Evolutionary conservation across 108 stramenopile genomes (phyloP).

Genomic region (Conticribra weissflogii): DNA sequence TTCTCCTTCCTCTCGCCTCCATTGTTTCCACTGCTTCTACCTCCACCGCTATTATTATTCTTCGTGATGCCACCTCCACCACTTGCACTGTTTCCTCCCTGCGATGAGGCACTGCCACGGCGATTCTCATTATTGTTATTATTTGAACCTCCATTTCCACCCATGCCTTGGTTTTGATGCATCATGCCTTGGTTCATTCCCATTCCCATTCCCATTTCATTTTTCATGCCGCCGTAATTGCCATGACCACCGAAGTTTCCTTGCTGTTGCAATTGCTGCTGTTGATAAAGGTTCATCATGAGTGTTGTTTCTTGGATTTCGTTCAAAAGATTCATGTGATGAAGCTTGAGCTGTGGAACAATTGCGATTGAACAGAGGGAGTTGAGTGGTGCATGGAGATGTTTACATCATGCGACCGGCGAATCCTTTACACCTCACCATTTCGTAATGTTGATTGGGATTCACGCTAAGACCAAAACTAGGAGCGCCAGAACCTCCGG

Average conservation of each 20-base stretch:
- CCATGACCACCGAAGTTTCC: slow-evolving; percentile 8
- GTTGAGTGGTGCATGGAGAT: not conserved
- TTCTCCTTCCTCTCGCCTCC: slow-evolving; percentile 8
- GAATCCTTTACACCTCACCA: slow-evolving; percentile 19
- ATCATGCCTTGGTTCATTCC: slow-evolving; percentile 16
- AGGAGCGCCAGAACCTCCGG: slow-evolving; percentile 10
- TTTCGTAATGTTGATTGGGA: slow-evolving; percentile 73
- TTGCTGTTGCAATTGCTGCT: slow-evolving; percentile 9
- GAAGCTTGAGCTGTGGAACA: slow-evolving; percentile 65
- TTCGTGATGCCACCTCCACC: not conserved
- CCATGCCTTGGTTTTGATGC: slow-evolving; percentile 19
- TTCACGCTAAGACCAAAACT: slow-evolving; percentile 49
- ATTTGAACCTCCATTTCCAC: slow-evolving; percentile 1
- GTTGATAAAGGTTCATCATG: slow-evolving; percentile 88
- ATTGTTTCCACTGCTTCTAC: slow-evolving; percentile 3
- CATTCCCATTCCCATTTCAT: slow-evolving; percentile 7
- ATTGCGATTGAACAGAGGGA: not conserved
- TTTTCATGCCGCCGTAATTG: not conserved
- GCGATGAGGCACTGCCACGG: not conserved
- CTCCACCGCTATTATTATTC: not conserved
- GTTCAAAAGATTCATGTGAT: slow-evolving; percentile 92
- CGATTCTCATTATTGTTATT: not conserved
- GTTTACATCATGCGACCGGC: not conserved
- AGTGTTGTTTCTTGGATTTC: slow-evolving; percentile 92
- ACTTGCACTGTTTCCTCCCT: not conserved